A percentile compares a stretch with the other conserved stretches of the same genome.
Conservation (phyloP, 208 protist species). For the Naegleria lovaniensis region DNA sequence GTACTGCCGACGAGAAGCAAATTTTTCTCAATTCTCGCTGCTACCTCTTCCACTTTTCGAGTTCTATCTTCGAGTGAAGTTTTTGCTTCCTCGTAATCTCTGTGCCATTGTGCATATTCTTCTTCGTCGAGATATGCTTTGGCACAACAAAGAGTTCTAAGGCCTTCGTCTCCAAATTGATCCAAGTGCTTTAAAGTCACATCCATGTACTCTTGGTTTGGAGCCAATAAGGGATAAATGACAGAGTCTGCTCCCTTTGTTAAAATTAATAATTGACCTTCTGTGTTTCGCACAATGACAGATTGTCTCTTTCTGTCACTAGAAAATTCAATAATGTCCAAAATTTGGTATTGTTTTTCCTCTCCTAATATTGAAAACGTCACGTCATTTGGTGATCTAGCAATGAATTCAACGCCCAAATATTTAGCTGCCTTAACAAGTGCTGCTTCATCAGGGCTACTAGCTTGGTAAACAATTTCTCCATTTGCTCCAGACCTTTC, state of each 20-base stretch:
- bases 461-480: slow-evolving; percentile 39
- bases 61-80: slow-evolving; percentile 28
- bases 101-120: slow-evolving; percentile 32
- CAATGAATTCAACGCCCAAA: slow-evolving; percentile 36
- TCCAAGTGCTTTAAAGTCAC: slow-evolving; percentile 25
- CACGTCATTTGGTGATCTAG: background rate
- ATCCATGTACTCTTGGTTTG: background rate
- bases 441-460: slow-evolving; percentile 36
- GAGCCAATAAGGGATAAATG: slow-evolving; percentile 31
- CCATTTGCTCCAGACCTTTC: slow-evolving; percentile 3
- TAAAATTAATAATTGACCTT: slow-evolving; percentile 28
- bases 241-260: slow-evolving; percentile 42
- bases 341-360: background rate
- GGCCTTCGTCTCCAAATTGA: slow-evolving; percentile 38
- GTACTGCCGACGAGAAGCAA: slow-evolving; percentile 49
- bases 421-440: slow-evolving; percentile 36
- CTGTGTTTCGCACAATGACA: slow-evolving; percentile 39
- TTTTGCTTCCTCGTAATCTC: slow-evolving; percentile 29
- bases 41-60: background rate
- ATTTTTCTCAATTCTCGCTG: slow-evolving; percentile 42
- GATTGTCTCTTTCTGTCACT: slow-evolving; percentile 56
- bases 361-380: background rate
- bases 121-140: slow-evolving; percentile 12
- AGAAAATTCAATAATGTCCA: slow-evolving; percentile 52
- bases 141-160: slow-evolving; percentile 43